Conservation (phyloP, 1,139 yeast genomes). For the Yamadazyma mexicana region DNA sequence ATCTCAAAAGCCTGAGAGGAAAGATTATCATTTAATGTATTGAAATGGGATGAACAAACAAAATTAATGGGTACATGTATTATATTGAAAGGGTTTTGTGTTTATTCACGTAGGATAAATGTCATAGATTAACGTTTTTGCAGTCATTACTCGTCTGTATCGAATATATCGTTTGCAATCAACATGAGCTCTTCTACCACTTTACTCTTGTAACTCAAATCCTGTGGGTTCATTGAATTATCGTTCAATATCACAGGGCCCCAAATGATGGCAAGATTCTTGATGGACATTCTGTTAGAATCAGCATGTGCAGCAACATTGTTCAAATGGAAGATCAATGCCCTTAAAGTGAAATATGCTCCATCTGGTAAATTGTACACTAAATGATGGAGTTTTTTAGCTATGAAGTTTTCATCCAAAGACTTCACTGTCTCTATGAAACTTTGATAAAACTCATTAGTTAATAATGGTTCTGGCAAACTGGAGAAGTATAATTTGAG, state of each 20-base stretch:
- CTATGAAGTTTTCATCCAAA: constrained; percentile 50
- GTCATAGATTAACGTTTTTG: too few relatives aligned
- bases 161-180: constrained; percentile 87
- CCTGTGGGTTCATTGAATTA: constrained; percentile 66
- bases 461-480: constrained; percentile 70
- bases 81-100: not conserved
- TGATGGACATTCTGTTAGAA: constrained; percentile 75
- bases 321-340: constrained; percentile 80
- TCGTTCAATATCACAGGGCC: constrained; percentile 83
- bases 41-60: constrained; percentile 2
- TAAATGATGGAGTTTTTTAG: constrained; percentile 79
- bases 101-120: not conserved
- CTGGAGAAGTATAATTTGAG: constrained; percentile 66
- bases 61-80: not conserved
- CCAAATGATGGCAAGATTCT: constrained; percentile 86
- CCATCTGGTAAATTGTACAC: constrained; percentile 93
- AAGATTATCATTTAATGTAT: constrained; percentile 14
- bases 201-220: constrained; percentile 76
- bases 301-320: constrained; percentile 66
- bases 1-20: constrained; percentile 3
- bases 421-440: constrained; percentile 73
- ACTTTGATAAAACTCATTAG: constrained; percentile 53
- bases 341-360: constrained; percentile 86
- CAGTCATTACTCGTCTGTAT: constrained; percentile 58
- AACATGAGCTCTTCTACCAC: constrained; percentile 80